Conservation (phyloP, 2,329 filamentous ascomycete genomes). For the Parastagonospora nodorum region DNA sequence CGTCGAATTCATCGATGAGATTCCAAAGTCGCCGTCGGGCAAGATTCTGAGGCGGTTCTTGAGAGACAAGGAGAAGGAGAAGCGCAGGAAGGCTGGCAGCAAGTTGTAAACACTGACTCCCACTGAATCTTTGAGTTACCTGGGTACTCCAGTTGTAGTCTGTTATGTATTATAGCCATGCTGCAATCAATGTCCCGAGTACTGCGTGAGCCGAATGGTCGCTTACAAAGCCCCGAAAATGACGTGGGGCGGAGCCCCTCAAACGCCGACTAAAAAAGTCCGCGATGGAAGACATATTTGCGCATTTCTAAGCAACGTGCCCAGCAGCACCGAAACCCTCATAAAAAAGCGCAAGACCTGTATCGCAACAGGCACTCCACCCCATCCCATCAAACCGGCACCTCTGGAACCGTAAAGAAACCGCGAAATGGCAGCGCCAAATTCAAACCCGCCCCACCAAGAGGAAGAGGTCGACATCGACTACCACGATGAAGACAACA, state of each 20-base stretch:
- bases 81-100: conserved; percentile 56
- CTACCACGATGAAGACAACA: conserved; percentile 69
- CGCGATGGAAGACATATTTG: conserved; percentile 24
- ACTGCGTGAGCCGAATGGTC: background rate
- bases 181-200: background rate
- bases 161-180: too few relatives aligned
- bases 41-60: conserved; percentile 69
- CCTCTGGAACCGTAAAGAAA: background rate
- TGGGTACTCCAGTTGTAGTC: background rate
- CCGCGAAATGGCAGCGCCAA: conserved; percentile 30
- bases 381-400: background rate
- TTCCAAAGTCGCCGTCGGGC: conserved; percentile 66
- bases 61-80: conserved; percentile 74
- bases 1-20: conserved; percentile 55
- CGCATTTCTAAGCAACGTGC: conserved; percentile 43
- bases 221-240: conserved; percentile 35
- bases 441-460: conserved; percentile 33
- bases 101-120: conserved; percentile 1
- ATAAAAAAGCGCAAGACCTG: background rate
- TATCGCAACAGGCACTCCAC: background rate
- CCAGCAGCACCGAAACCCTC: conserved; percentile 15
- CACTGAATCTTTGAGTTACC: background rate
- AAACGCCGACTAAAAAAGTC: conserved; percentile 39
- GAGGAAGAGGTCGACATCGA: conserved; percentile 33
- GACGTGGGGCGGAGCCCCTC: conserved; percentile 34